Evolutionary conservation across 139 green algal genomes (phyloP), one percentile per base, ranked within the genome.

Genomic region (Tetradesmus obliquus): DNA sequence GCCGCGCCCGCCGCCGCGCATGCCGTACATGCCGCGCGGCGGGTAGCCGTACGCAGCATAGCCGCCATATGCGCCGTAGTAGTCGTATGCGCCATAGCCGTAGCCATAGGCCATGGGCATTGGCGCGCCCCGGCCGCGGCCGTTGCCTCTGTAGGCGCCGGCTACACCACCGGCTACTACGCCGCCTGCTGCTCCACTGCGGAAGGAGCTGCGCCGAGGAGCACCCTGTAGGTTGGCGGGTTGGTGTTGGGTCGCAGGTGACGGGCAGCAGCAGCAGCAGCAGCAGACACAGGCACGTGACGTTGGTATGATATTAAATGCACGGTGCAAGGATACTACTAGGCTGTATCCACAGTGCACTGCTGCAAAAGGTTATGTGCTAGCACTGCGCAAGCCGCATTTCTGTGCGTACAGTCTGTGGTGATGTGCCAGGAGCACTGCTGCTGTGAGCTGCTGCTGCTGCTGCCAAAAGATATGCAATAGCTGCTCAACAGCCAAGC

Each of bases 91-190:
- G 45, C 80, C 58, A 24, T 92, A 90, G 32, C 74, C 74, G 20
- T 92, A 90, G 54, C 74, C 83, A 45, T 92, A 88, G 55, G 88
- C 55, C 88, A 91, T 91, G 19, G 88, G 69, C 86, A 90, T 83
- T 7, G 58, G 71, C 6, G 58, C 45, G 32, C 90, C 90, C 2
- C 62, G 89, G 69, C 90, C 83, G 1, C 90, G 60, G 82, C 88
- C 88, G 60, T 84, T 84, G 88, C 88, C 88, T 22, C 88, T 32
- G 89, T 87, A 87, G 82, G 45, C 58, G 58, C 60, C 84, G 24
- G 24, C 84, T 81, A 60, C 84, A 55, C 32, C 84, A 45, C 24
- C 88, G 45, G 32, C 55, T 8, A n/a, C 62, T 71, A 24, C 76
- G 7, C 20, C 88, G 80, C 57, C 79, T 86, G 88, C 76, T 54